Percentiles rank a stretch among this genome's conserved stretches.
phyloP scores from a whole-genome alignment of 2,329 filamentous ascomycete species.

The Apiospora saccharicola region DNA sequence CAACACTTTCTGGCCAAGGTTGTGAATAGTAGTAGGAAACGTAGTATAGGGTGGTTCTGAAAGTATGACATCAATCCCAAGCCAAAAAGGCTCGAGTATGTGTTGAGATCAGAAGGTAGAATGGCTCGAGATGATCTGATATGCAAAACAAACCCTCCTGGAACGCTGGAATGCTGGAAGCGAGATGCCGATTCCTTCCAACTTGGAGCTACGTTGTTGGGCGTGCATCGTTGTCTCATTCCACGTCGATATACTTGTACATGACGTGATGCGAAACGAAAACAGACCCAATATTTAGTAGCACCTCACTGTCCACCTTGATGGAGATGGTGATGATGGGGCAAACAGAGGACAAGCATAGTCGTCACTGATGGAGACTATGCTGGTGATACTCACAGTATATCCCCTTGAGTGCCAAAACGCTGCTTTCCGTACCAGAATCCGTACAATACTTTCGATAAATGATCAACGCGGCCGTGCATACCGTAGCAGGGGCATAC shows the following conservation, averaged over 20 bases:
- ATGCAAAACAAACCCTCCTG: conserved; percentile 13
- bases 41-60: not conserved
- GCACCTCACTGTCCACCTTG: not conserved
- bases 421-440: too few relatives aligned
- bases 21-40: not conserved
- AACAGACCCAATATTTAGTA: not conserved
- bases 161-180: conserved; percentile 19
- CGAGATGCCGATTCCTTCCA: conserved; percentile 17
- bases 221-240: not conserved
- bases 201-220: not conserved
- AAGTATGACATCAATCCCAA: not conserved
- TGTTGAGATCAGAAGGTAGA: conserved; percentile 6
- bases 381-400: conserved; percentile 1
- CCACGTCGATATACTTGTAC: not conserved
- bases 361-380: not conserved
- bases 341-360: not conserved
- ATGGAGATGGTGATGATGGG: not conserved
- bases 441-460: too few relatives aligned
- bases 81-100: not conserved
- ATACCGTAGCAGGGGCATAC: too few relatives aligned
- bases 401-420: too few relatives aligned
- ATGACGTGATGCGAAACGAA: conserved; percentile 1
- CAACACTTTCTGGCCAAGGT: too few relatives aligned
- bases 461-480: too few relatives aligned
- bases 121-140: conserved; percentile 17